These are phyloP conservation scores for Catenaria anguillulae DNA, from an alignment of 371 early-diverging fungal genomes.

Conservation along the genomic window DNA sequence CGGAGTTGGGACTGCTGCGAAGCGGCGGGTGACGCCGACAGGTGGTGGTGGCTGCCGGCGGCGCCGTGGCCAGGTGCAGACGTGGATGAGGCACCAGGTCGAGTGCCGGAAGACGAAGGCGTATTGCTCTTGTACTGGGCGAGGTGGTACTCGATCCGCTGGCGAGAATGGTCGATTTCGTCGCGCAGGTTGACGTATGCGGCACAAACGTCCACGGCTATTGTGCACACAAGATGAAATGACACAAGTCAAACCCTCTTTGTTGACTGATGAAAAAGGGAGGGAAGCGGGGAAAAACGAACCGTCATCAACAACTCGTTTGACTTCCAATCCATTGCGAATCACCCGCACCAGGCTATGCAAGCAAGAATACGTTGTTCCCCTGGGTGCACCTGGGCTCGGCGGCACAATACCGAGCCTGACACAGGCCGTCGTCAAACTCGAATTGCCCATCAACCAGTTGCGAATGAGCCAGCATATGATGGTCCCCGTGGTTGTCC, in stretches of 20 bases:
- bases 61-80: too few species aligned
- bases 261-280: too few species aligned
- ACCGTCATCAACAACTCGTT: conserved; percentile 39
- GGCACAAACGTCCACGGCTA: conserved; percentile 42
- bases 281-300: too few species aligned
- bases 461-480: conserved; percentile 6
- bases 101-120: too few species aligned
- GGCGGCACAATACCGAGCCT: too few species aligned
- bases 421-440: background rate
- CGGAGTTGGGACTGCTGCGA: too few species aligned
- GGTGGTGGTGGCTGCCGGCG: conserved; percentile 29
- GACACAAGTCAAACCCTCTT: too few species aligned
- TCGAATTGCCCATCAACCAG: conserved; percentile 7
- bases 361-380: conserved; percentile 45
- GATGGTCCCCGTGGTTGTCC: conserved; percentile 36
- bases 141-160: too few species aligned
- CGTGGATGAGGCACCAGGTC: too few species aligned
- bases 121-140: too few species aligned
- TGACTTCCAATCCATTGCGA: conserved; percentile 42
- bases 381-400: too few species aligned
- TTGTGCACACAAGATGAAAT: too few species aligned
- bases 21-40: background rate
- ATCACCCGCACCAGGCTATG: conserved; percentile 51
- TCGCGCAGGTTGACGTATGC: conserved; percentile 28
- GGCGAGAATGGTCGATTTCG: conserved; percentile 39